Conservation (phyloP, 1,139 yeast genomes). For the Kodamaea sp. region DNA sequence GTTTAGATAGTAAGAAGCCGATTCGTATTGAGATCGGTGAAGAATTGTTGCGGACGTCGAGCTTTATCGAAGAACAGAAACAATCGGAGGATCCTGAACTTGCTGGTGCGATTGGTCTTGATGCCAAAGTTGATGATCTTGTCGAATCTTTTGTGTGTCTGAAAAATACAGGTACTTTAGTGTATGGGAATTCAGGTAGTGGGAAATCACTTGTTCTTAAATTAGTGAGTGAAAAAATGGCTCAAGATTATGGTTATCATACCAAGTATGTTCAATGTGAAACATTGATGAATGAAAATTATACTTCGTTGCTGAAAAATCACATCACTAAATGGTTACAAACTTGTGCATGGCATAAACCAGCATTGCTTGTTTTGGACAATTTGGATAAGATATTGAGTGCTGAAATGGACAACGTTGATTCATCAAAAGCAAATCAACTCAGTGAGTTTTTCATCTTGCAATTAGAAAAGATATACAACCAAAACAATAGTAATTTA, state of each 20-base stretch:
- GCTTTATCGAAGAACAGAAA: constrained; percentile 35
- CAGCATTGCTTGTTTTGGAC: constrained; percentile 72
- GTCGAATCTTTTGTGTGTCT: constrained; percentile 44
- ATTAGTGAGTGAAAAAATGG: constrained; percentile 37
- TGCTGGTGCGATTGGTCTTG: constrained; percentile 54
- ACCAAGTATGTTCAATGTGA: constrained; percentile 50
- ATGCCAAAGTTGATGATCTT: constrained; percentile 40
- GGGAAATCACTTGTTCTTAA: constrained; percentile 66
- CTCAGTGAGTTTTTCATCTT: constrained; percentile 45
- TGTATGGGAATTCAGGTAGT: constrained; percentile 75
- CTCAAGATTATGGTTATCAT: constrained; percentile 36
- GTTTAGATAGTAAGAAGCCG: constrained; percentile 22
- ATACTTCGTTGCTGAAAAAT: constrained; percentile 41
- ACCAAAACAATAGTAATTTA: constrained; percentile 43
- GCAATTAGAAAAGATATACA: constrained; percentile 39
- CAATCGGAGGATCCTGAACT: constrained; percentile 7
- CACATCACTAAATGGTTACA: constrained; percentile 51
- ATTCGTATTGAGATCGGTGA: constrained; percentile 49
- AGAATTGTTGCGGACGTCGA: constrained; percentile 49
- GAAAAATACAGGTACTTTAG: constrained; percentile 48
- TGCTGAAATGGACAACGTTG: constrained; percentile 69
- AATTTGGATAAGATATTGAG: constrained; percentile 76
- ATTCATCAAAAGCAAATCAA: constrained; percentile 57
- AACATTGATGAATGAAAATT: constrained; percentile 52
- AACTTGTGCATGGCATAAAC: constrained; percentile 75